phyloP scores from a whole-genome alignment of 2,329 filamentous ascomycete species.

The Cordyceps militaris region DNA sequence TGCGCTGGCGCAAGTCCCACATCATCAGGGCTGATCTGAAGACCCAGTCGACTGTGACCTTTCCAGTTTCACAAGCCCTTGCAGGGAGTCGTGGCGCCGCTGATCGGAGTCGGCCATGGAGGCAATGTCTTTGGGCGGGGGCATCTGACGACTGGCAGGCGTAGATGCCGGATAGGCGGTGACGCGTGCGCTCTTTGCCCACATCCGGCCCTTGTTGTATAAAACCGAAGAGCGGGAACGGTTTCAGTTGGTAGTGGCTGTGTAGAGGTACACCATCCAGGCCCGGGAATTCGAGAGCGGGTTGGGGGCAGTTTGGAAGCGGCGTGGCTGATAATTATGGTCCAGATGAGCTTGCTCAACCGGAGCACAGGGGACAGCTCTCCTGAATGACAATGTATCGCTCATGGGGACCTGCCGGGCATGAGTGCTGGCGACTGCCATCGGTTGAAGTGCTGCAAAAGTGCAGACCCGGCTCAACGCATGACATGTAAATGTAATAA shows the following conservation, averaged over 20 bases:
- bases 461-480: conserved; percentile 60
- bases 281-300: background rate
- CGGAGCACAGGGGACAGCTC: conserved; percentile 43
- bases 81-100: background rate
- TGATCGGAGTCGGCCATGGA: background rate
- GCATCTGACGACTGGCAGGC: background rate
- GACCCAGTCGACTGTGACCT: background rate
- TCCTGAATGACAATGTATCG: conserved; percentile 65
- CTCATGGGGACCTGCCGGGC: conserved; percentile 61
- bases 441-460: conserved; percentile 66
- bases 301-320: background rate
- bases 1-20: background rate
- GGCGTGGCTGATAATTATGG: background rate
- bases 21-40: background rate
- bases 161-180: background rate
- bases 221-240: background rate
- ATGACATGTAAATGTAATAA: conserved; percentile 70
- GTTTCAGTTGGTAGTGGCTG: background rate
- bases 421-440: conserved; percentile 52
- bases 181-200: background rate
- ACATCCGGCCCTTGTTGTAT: background rate
- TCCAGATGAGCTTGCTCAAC: conserved; percentile 20
- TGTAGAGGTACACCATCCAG: background rate
- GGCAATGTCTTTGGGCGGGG: background rate
- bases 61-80: background rate